Base-by-base conservation (phyloP, 345 rosid species). In the Citropsis articulata region DNA sequence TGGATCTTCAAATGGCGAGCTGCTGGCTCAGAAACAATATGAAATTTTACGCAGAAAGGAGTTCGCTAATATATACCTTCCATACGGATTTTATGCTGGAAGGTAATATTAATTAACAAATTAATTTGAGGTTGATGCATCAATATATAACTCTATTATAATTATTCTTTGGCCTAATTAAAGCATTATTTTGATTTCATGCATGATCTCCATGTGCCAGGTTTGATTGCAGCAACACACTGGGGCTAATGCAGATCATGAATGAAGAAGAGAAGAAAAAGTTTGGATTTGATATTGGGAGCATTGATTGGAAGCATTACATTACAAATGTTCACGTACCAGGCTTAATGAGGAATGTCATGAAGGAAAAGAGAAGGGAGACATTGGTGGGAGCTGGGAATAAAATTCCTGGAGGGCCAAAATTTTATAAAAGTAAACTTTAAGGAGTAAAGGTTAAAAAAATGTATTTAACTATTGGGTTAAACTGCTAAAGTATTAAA, bases 31-130 rank as follows among this genome's bases (percentile, higher is more conserved):
- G 74, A 92, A 87, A 62, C 84, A 38, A 38, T 38, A 38, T 38
- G 42, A 38, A 38, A 38, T 89, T 9, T 40, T 40, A 40, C 45
- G 45, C 45, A 40, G 89, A 0, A 91, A 92, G 91, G 80, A 91
- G 63, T 77, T 92, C 83, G 98, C 98, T 7, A 88, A 84, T 78
- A 86, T 90, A 33, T 95, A 93, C 24, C 90, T 90, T 83, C 99
- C 98, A 27, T 96, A 92, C 84, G 83, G 97, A 69, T 91, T 94
- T 76, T 92, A 96, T 79, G 85, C 89, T 36, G 98, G 99, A 87
- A 90, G 98, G 97, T 93, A 66, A 83, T 40, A 40, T 40, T 40
- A 40, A 9, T 2, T 40, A 40, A 36, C 2, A 1, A 28, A 33
- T 33, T 33, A 33, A 5, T 40, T 40, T 40, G 13, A 40, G 45